Base-by-base conservation (phyloP, 2,329 filamentous ascomycete genomes). In the Exophiala sp. region DNA sequence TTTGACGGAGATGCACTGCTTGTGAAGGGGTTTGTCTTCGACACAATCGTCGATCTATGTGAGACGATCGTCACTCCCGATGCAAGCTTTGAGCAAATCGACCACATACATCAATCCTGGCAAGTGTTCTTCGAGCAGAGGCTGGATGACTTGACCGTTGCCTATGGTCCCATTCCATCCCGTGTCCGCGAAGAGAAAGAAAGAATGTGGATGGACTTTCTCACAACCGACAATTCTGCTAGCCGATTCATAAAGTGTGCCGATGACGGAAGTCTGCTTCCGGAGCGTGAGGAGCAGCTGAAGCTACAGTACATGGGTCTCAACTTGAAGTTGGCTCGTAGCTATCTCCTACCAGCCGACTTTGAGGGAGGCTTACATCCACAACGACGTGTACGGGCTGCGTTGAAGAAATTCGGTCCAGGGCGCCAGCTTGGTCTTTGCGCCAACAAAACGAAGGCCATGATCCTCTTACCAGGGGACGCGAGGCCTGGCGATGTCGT, bases 251-350 rank as follows among this genome's bases (percentile, higher is more conserved):
- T 52, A 10, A 35, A 33, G 11, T 52, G 40, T 29, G 45, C 49
- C 36, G 43, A 52, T 21, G 14, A 52, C n/a, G 24, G 18, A n/a
- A 41, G 14, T 7, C 50, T 52, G 12, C 43, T 52, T 12, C 21
- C 42, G 20, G 50, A 52, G 35, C 41, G 50, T 3, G 50, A 52
- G 35, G 50, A 47, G 6, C 33, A 42, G 2, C 21, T 52, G 35
- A 47, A 47, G n/a, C 12, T 52, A 34, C 24, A 52, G 33, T 52
- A 52, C 35, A 33, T 52, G 18, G 50, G 50, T n/a, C 42, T 52
- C 34, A 47, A 52, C 21, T 24, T 52, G 32, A 52, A 47, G 24
- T 14, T 52, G 21, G 42, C 50, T 2, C 12, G 43, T 18, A 52
- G 49, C 9, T 52, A 52, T 36, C 49, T 52, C 11, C 35, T 52